Conservation (phyloP, 192 early-diverging fungal genomes). For the Entomortierella parvispora region DNA sequence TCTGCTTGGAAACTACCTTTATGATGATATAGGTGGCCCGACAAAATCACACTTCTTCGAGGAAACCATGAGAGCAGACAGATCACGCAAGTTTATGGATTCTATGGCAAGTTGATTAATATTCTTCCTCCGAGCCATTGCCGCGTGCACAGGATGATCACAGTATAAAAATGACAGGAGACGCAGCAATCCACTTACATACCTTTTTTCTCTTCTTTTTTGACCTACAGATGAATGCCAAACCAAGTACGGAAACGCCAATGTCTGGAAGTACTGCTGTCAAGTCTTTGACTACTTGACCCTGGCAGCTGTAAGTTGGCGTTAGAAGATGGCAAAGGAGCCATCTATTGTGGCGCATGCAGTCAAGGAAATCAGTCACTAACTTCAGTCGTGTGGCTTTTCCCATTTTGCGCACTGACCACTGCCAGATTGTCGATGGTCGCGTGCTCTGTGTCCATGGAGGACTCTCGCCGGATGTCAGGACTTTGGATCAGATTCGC, state of each 20-base stretch:
- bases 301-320: constrained; percentile 80
- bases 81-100: constrained; percentile 97
- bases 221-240: constrained; percentile 87
- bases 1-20: neutral
- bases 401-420: constrained; percentile 7
- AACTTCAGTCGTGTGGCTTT: too few relatives aligned
- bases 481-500: constrained; percentile 92
- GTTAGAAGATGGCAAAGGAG: neutral
- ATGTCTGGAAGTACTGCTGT: constrained; percentile 97
- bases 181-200: too few relatives aligned
- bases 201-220: neutral
- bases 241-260: constrained; percentile 93
- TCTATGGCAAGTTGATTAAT: constrained; percentile 81
- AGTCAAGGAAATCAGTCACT: constrained; percentile 2
- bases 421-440: constrained; percentile 87
- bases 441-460: constrained; percentile 94
- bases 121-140: too few relatives aligned
- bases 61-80: constrained; percentile 98
- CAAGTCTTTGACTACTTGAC: constrained; percentile 94
- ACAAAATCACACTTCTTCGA: constrained; percentile 93
- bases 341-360: neutral
- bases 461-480: constrained; percentile 91
- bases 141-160: too few relatives aligned
- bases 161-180: too few relatives aligned
- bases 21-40: constrained; percentile 79